Base-by-base conservation (phyloP, 352 stramenopile genomes). In the Globisporangium nunn region DNA sequence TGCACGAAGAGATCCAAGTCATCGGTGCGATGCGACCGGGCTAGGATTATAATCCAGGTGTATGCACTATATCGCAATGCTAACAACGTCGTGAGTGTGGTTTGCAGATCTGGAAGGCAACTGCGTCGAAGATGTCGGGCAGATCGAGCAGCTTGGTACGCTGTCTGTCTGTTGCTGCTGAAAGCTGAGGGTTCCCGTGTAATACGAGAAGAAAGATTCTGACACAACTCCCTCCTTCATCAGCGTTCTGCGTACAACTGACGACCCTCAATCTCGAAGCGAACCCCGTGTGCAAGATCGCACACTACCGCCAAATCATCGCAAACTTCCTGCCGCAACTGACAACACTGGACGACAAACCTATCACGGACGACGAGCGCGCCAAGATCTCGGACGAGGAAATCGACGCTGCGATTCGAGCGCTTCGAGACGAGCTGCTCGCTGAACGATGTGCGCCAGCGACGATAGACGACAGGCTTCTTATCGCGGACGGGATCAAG, bases 1-100 rank as follows among this genome's bases (percentile, higher is more conserved):
- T 95, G 80, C 87, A 95, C 61, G 85, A 96, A 28, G 70, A 88
- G 47, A 71, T 96, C n/a, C 68, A 82, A 48, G 59, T 93, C 33
- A 56, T 93, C 30, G 81, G 81, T 91, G 50, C 35, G 69, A 48
- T 8, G 15, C 15, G 15, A 29, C 12, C 41, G 33, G 33, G 33
- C 33, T 17, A 12, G 15, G 37, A 12, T 12, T 43, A 11, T 12
- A 12, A 14, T 8, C 3, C 33, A 37, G 6, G 33, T 17, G 11
- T 43, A 10, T 12, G 44, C 30, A 30, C 14, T 1, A 2, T 10
- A 31, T 15, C 18, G 44, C 44, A 17, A 49, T 5, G 23, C 23
- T 43, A 30, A 33, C 12, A 11, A 30, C 40, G 33, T 11, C 37
- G 6, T 51, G 4, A 40, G 23, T 10, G 59, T 14, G 30, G 14